These are phyloP conservation scores for Chlamydomonas sp. DNA, from an alignment of 139 green algal genomes.

Conservation along the genomic window DNA sequence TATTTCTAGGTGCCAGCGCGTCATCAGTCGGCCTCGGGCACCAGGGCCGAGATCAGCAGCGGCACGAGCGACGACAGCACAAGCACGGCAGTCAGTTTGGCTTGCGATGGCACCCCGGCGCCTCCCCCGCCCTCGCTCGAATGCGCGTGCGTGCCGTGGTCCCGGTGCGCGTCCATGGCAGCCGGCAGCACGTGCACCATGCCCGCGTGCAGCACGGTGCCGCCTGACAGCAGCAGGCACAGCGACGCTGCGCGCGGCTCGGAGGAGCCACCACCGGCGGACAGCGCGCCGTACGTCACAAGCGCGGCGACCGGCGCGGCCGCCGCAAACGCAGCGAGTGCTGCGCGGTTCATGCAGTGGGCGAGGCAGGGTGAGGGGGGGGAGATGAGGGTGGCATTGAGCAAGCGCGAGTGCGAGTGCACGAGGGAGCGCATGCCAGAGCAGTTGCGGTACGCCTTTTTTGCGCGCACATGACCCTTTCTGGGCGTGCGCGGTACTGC, in stretches of 20 bases:
- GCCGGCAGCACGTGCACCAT: constrained; percentile 59
- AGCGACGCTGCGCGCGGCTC: constrained; percentile 14
- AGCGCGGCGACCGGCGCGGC: constrained; percentile 36
- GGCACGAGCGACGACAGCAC: constrained; percentile 9
- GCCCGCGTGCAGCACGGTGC: constrained; percentile 57
- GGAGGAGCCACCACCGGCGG: constrained; percentile 15
- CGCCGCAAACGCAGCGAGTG: no score
- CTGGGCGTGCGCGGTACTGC: no score
- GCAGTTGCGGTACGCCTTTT: no score
- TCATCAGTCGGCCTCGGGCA: constrained; percentile 26
- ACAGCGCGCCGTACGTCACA: constrained; percentile 32
- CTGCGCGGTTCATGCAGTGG: no score
- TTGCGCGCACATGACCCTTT: no score
- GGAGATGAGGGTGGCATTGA: no score
- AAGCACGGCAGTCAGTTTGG: neutral
- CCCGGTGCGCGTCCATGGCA: constrained; percentile 14
- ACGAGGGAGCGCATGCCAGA: no score
- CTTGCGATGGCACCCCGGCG: neutral
- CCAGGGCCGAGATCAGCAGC: constrained; percentile 13
- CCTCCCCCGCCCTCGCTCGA: neutral
- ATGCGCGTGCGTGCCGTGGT: neutral
- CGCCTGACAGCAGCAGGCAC: constrained; percentile 24
- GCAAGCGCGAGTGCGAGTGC: no score
- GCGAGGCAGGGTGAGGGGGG: no score
- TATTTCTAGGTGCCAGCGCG: no score